Evolutionary conservation across 768 basidiomycete genomes (phyloP), one percentile per base, ranked within the genome.

Genomic region (Suillus placidus): DNA sequence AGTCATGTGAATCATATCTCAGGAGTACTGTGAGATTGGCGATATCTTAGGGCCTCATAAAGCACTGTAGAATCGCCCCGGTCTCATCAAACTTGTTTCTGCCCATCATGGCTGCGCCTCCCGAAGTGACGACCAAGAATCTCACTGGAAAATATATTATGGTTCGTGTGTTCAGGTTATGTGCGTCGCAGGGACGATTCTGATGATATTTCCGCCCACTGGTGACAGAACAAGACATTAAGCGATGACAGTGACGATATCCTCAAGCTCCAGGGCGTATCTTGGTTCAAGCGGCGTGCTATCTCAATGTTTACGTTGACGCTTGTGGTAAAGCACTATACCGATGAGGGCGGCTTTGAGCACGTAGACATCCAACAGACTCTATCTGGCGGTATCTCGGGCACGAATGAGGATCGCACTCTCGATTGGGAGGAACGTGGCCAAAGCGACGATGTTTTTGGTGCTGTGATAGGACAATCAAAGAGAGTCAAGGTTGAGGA

Each of bases 271-370:
- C 92, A 93, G 73, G 92, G 92, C 60, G 82, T 94, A 38, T 74
- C 87, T 40, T 94, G 92, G 92, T 65, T 88, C 55, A 89, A 80
- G 69, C 86, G 92, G 68, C 87, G 83, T 65, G 83, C 84, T 32
- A 92, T 94, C 70, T 63, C 72, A 30, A 38, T 80, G 34, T 87
- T 83, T 38, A 86, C 84, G 20, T 70, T 93, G 55, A 89, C 87
- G 30, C 83, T 93, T 45, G 62, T 62, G 52, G 73, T 92, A 71
- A 89, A 85, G 65, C 91, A 93, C 71, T 86, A 82, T 79, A 88
- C 83, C 68, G 85, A 89, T 56, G 86, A 83, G 16, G 77, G 74
- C 2, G 84, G 82, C 42, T 70, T 85, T 35, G 92, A 93, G 75
- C 85, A 83, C 72, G 85, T 93, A 67, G 86, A 89, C 63, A 83